Conservation (phyloP, 2,329 filamentous ascomycete genomes). For the Colletotrichum sp. region DNA sequence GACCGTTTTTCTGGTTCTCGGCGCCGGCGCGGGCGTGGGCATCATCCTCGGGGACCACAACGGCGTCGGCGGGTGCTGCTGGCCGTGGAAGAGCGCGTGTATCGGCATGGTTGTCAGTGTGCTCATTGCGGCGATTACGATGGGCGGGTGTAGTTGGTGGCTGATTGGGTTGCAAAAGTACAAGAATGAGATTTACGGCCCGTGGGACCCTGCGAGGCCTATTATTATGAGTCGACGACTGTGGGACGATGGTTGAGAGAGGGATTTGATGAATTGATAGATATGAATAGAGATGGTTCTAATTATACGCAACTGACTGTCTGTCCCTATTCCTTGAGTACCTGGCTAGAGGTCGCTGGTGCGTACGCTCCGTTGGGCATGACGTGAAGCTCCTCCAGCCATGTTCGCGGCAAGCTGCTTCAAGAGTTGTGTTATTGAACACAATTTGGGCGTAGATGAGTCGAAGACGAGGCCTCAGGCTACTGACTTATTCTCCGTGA, state of each 20-base stretch:
- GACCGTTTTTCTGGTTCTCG: constrained; percentile 76
- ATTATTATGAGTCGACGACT: constrained; percentile 74
- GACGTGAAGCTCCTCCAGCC: no score
- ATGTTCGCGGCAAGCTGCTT: not conserved
- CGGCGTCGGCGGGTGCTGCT: constrained; percentile 36
- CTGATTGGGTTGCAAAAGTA: constrained; percentile 96
- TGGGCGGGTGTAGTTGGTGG: constrained; percentile 98
- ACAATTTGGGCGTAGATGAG: not conserved
- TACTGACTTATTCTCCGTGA: accelerated
- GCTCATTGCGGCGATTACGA: constrained; percentile 75
- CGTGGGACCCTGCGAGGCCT: constrained; percentile 95
- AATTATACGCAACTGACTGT: not conserved
- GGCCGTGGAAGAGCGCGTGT: constrained; percentile 61
- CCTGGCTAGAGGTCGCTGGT: no score
- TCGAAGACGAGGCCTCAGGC: not conserved
- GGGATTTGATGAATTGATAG: not conserved
- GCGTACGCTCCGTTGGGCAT: no score
- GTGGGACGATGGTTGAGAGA: constrained; percentile 45
- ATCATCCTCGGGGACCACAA: constrained; percentile 54
- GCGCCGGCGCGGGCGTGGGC: constrained; percentile 80
- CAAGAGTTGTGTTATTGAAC: not conserved
- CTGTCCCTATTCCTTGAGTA: no score
- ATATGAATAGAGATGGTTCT: not conserved
- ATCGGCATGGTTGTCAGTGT: constrained; percentile 78
- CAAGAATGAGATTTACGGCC: constrained; percentile 98